These are phyloP conservation scores for Paxillus ammoniavirescens DNA, from an alignment of 768 basidiomycete species.

Conservation along the genomic window DNA sequence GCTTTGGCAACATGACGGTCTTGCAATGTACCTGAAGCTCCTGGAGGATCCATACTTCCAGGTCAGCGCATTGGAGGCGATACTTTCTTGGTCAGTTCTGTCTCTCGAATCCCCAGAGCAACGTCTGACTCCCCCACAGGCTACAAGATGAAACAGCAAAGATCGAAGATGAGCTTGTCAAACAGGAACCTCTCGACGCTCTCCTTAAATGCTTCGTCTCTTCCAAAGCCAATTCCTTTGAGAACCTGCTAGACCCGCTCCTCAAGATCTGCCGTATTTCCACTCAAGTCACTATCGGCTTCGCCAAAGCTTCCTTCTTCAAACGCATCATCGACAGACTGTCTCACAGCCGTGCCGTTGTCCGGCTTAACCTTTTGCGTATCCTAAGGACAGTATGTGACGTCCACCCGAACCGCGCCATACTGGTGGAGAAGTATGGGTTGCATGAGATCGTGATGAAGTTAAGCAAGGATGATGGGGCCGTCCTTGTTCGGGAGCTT, in stretches of 20 bases:
- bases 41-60: conserved; percentile 89
- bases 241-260: conserved; percentile 88
- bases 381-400: conserved; percentile 87
- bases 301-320: conserved; percentile 84
- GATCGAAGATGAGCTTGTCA: conserved; percentile 85
- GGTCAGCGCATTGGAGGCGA: conserved; percentile 86
- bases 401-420: conserved; percentile 79
- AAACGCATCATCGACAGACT: conserved; percentile 84
- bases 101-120: neutral
- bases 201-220: conserved; percentile 79
- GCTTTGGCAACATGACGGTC: conserved; percentile 93
- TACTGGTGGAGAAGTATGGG: conserved; percentile 80
- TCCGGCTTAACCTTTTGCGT: conserved; percentile 85
- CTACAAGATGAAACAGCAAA: conserved; percentile 93
- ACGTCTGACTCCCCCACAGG: conserved; percentile 43
- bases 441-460: conserved; percentile 77
- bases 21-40: conserved; percentile 74
- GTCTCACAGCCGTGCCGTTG: conserved; percentile 71
- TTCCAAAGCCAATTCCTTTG: conserved; percentile 87
- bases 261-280: conserved; percentile 90
- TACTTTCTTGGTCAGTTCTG: conserved; percentile 74
- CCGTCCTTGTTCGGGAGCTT: conserved; percentile 87
- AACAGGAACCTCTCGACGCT: conserved; percentile 59
- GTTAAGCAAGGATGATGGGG: conserved; percentile 82
- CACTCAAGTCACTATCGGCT: conserved; percentile 63